Evolutionary conservation across 1,139 yeast genomes (phyloP).

Genomic region (Debaryomyces nepalensis): DNA sequence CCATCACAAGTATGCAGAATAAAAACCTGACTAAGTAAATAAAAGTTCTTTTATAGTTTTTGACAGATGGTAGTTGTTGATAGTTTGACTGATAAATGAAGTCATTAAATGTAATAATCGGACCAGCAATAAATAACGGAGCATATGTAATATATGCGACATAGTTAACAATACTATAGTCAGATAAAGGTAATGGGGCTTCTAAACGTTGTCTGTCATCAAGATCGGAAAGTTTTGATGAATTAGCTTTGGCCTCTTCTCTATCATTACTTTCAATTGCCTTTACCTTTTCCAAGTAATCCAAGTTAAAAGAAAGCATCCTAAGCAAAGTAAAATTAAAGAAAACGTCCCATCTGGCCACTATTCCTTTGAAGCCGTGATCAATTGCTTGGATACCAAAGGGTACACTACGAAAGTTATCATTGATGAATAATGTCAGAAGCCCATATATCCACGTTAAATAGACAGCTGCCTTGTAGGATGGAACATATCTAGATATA

Average conservation of each 20-base stretch:
- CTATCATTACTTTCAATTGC: constrained; percentile 18
- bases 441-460: constrained; percentile 81
- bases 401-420: constrained; percentile 58
- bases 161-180: constrained; percentile 67
- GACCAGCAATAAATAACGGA: constrained; percentile 94
- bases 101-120: constrained; percentile 90
- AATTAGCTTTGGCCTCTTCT: constrained; percentile 17
- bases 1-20: constrained; percentile 85
- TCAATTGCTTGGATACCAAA: constrained; percentile 60
- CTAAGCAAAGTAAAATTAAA: constrained; percentile 87
- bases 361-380: constrained; percentile 67
- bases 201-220: constrained; percentile 72
- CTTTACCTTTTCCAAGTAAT: constrained; percentile 58
- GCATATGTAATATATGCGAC: constrained; percentile 80
- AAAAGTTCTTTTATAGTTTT: constrained; percentile 51
- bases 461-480: constrained; percentile 33
- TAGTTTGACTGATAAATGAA: constrained; percentile 72
- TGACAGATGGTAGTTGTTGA: constrained; percentile 43
- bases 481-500: constrained; percentile 51
- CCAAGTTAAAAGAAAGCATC: constrained; percentile 82
- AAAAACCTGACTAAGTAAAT: constrained; percentile 70
- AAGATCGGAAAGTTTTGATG: constrained; percentile 25
- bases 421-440: constrained; percentile 76
- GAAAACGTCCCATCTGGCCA: constrained; percentile 93
- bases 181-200: constrained; percentile 63